Percentiles rank a stretch among this genome's conserved stretches.
Conservation (phyloP, 352 stramenopile species). For the Phytophthora tentaculata region DNA sequence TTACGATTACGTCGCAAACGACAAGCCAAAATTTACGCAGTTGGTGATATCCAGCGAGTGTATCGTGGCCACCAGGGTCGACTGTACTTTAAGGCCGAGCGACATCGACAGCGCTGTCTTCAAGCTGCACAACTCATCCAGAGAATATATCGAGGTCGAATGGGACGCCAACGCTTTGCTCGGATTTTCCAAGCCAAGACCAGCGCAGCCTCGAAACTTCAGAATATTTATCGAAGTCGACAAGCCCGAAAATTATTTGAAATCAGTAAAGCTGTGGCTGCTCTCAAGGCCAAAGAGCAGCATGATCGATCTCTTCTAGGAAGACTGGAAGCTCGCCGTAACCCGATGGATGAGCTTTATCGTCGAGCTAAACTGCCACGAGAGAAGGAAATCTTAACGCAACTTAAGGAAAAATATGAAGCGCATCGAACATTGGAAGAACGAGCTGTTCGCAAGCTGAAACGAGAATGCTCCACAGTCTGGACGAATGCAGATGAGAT, state of each 20-base stretch:
- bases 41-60: slow-evolving; percentile 48
- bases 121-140: slow-evolving; percentile 43
- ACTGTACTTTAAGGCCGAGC: slow-evolving; percentile 33
- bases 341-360: slow-evolving; percentile 74
- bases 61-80: slow-evolving; percentile 52
- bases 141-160: slow-evolving; percentile 35
- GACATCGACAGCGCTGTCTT: slow-evolving; percentile 38
- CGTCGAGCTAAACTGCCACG: slow-evolving; percentile 53
- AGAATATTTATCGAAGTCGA: slow-evolving; percentile 54
- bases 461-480: slow-evolving; percentile 36
- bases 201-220: slow-evolving; percentile 43
- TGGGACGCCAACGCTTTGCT: slow-evolving; percentile 39
- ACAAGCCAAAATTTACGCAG: slow-evolving; percentile 45
- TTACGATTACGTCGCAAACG: slow-evolving; percentile 41
- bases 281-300: slow-evolving; percentile 64
- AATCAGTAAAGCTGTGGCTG: slow-evolving; percentile 56
- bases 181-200: slow-evolving; percentile 40
- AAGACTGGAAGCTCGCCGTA: slow-evolving; percentile 57
- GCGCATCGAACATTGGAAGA: slow-evolving; percentile 51
- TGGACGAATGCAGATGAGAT: slow-evolving; percentile 48
- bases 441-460: slow-evolving; percentile 54
- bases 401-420: slow-evolving; percentile 57
- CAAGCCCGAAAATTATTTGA: slow-evolving; percentile 57
- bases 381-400: slow-evolving; percentile 50
- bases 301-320: slow-evolving; percentile 60